Evolutionary conservation across 1,284 basidiomycete species (phyloP), one percentile per base, ranked within the genome.

Genomic region (Coriolopsis trogii): DNA sequence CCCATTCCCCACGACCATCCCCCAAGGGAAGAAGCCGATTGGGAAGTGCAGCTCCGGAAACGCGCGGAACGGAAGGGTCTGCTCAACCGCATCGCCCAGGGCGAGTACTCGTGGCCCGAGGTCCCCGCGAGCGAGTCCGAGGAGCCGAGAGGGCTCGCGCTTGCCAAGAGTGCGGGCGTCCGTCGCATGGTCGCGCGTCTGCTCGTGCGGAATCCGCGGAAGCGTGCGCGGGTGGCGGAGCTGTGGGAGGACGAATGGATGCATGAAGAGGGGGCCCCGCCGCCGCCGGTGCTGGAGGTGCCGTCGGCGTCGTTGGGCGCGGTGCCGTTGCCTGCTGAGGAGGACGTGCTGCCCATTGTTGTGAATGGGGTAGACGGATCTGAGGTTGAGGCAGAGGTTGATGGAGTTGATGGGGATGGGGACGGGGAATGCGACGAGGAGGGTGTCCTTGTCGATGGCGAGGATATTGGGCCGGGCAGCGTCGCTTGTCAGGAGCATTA

Each of bases 1-100:
- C 20, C 21, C 6, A 48, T 49, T 36, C 52, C 52, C 20, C 49
- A 49, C 37, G 56, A 51, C 29, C 29, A 41, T n/a, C 24, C 30
- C 6, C 23, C 31, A 24, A 50, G 41, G 26, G 42, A 44, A 20
- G 56, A 50, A 44, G 51, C 49, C 12, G 51, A 56, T 24, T 52
- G 49, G 43, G 51, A 54, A 38, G 49, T 41, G 3, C 53, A 59
- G 43, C 25, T 37, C 8, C 51, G 54, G 10, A 51, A 46, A 20
- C 54, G 59, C 21, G 55, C 52, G 13, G 68, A 67, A 47, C 62
- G 82, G 53, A 69, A 77, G 54, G 73, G 72, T 48, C 80, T 82
- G 75, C 70, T 93, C 61, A 82, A 91, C 75, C 77, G 82, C 49
- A 93, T 95, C 62, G 91, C 90, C 4, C 81, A 84, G 63, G 88